Base-by-base conservation (phyloP, 1,139 yeast species). In the Suhomyces wounanorum region DNA sequence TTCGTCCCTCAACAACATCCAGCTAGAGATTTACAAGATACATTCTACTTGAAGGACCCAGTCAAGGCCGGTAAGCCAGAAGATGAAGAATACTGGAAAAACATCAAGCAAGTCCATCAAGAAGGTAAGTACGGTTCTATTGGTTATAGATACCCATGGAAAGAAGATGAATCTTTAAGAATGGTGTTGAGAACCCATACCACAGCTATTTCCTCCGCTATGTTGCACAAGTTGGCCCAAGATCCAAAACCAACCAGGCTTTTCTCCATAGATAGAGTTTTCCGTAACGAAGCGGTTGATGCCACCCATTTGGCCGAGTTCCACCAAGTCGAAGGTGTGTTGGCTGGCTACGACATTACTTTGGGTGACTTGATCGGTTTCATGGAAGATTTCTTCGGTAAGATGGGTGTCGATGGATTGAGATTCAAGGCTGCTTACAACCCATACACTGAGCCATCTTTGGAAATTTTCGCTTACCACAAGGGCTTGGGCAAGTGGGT, bases 291-390 rank as follows among this genome's bases (percentile, higher is more conserved):
- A 78, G 98, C 99, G 21, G 99, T 95, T 50, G 99, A 95, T 69
- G 99, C 98, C 49, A 95, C 99, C n/a, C 99, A 95, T 73, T 83
- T 95, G 73, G 99, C 99, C 26, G 99, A 95, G 77, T 95, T 95
- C 81, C 98, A 94, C 74, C 99, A 95, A 77, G 96, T 95, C 55
- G 99, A 95, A 77, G 99, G 99, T 77, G 99, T 95, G 51, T 80
- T 95, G 69, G 99, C 98, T 37, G 99, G 96, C 66, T 92, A 90
- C 73, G 89, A 91, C 71, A 78, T 94, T 64, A 92, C 99, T 18
- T 78, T 95, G 62, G 99, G 99, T 55, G 97, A 92, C 68, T 81
- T 95, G 71, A 95, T 95, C 72, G 97, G 97, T 41, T 95, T 95
- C 82, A 92, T 95, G 99, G 95, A 94, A 73, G 90, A 87, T 66